phyloP scores from a whole-genome alignment of 192 early-diverging fungal species.

The Backusella parvicylindrica region DNA sequence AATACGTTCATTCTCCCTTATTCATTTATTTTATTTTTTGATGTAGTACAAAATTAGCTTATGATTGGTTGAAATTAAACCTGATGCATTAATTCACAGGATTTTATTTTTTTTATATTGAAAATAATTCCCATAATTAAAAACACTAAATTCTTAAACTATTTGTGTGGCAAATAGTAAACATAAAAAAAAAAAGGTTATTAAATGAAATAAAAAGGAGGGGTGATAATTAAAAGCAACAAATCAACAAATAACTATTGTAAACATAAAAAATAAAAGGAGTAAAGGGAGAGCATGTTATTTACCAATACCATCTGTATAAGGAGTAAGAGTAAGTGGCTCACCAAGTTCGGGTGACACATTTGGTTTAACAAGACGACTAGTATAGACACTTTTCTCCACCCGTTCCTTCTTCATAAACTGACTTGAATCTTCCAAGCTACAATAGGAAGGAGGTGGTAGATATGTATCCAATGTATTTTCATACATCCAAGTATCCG shows the following conservation, averaged over 20 bases:
- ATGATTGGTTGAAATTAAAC: too few species aligned
- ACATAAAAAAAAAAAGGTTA: too few species aligned
- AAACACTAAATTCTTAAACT: too few species aligned
- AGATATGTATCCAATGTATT: background rate
- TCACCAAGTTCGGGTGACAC: conserved; percentile 15
- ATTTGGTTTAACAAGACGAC: conserved; percentile 6
- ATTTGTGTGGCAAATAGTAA: too few species aligned
- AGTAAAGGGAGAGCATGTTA: background rate
- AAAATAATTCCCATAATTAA: too few species aligned
- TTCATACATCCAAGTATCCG: background rate
- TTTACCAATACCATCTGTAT: conserved; percentile 29
- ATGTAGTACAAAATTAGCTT: too few species aligned
- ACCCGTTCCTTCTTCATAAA: conserved; percentile 3
- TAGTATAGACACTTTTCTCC: conserved; percentile 7
- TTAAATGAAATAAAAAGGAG: background rate
- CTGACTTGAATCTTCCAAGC: background rate
- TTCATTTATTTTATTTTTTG: too few species aligned
- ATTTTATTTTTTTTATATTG: too few species aligned
- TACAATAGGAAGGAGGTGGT: conserved; percentile 14
- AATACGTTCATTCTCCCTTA: too few species aligned
- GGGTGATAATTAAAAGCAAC: background rate
- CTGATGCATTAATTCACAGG: too few species aligned
- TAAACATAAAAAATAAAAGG: background rate
- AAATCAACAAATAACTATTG: background rate
- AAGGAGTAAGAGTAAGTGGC: conserved; percentile 9